These are phyloP conservation scores for Skeletonema marinoi DNA, from an alignment of 108 stramenopile species.

Conservation along the genomic window DNA sequence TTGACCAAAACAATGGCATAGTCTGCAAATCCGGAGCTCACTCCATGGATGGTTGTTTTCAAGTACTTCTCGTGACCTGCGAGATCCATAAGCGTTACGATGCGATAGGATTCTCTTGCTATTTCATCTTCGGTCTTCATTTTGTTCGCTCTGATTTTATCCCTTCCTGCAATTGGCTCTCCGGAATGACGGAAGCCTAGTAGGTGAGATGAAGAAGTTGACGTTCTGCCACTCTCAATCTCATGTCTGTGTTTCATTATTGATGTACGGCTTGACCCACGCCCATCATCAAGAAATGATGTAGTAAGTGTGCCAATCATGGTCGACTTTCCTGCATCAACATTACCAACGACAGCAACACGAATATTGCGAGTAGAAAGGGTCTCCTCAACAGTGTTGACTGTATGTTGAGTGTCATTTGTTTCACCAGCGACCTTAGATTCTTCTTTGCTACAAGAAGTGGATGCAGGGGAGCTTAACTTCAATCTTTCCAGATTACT, in stretches of 20 bases:
- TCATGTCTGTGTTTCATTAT: slow-evolving; percentile 99
- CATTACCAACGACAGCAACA: slow-evolving; percentile 97
- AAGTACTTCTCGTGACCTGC: slow-evolving; percentile 99
- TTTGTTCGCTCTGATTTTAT: slow-evolving; percentile 71
- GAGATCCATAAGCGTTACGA: slow-evolving; percentile 95
- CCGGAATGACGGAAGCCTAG: slow-evolving; percentile 90
- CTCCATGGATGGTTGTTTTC: slow-evolving; percentile 98
- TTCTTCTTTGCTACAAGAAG: background rate
- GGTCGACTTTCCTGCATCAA: slow-evolving; percentile 96
- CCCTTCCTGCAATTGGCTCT: slow-evolving; percentile 70
- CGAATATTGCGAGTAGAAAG: slow-evolving; percentile 86
- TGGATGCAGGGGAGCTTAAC: background rate
- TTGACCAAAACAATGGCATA: slow-evolving; percentile 95
- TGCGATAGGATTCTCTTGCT: slow-evolving; percentile 78
- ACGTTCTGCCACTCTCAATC: slow-evolving; percentile 96
- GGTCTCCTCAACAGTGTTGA: slow-evolving; percentile 65
- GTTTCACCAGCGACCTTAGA: background rate
- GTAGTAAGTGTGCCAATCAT: slow-evolving; percentile 94
- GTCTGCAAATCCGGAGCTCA: slow-evolving; percentile 95
- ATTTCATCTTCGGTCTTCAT: slow-evolving; percentile 83
- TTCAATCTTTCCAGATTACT: slow-evolving; percentile 9
- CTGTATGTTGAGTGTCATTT: background rate
- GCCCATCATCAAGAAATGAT: slow-evolving; percentile 93
- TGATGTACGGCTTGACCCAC: slow-evolving; percentile 89
- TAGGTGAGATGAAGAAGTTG: slow-evolving; percentile 92